A percentile compares a stretch with the other conserved stretches of the same genome.
phyloP scores from a whole-genome alignment of 768 basidiomycete species.

The Boletus sp. region DNA sequence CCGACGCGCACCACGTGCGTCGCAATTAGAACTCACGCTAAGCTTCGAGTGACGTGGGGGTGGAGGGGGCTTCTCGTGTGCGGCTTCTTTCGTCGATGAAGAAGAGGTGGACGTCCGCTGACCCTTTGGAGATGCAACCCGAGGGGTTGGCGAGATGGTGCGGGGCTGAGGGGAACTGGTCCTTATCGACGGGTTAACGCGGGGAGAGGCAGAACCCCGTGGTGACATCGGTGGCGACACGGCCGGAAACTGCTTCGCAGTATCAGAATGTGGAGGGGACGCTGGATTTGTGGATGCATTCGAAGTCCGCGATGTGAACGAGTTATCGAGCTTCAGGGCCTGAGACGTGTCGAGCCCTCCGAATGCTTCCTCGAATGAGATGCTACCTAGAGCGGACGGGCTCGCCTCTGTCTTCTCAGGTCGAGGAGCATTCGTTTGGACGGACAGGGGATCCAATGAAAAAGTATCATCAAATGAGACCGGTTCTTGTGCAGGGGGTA shows the following conservation, averaged over 20 bases:
- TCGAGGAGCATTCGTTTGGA: conserved; percentile 3
- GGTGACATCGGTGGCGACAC: conserved; percentile 44
- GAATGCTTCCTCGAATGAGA: conserved; percentile 60
- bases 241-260: conserved; percentile 35
- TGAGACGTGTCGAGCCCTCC: conserved; percentile 41
- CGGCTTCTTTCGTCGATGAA: conserved; percentile 50
- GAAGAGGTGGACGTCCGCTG: conserved; percentile 57
- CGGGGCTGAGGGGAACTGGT: conserved; percentile 45
- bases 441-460: conserved; percentile 27
- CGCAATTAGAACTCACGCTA: conserved; percentile 53
- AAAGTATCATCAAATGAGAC: conserved; percentile 52
- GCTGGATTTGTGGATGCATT: conserved; percentile 27
- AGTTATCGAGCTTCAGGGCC: conserved; percentile 40
- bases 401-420: conserved; percentile 15
- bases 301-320: conserved; percentile 37
- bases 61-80: conserved; percentile 55
- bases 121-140: conserved; percentile 52
- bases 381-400: conserved; percentile 14
- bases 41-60: conserved; percentile 65
- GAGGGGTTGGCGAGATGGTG: conserved; percentile 47
- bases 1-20: neutral
- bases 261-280: conserved; percentile 14
- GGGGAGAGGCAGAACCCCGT: conserved; percentile 31
- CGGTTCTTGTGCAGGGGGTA: conserved; percentile 17
- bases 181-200: conserved; percentile 27